Conservation (phyloP, 2,329 filamentous ascomycete genomes). For the Didymella exigua region DNA sequence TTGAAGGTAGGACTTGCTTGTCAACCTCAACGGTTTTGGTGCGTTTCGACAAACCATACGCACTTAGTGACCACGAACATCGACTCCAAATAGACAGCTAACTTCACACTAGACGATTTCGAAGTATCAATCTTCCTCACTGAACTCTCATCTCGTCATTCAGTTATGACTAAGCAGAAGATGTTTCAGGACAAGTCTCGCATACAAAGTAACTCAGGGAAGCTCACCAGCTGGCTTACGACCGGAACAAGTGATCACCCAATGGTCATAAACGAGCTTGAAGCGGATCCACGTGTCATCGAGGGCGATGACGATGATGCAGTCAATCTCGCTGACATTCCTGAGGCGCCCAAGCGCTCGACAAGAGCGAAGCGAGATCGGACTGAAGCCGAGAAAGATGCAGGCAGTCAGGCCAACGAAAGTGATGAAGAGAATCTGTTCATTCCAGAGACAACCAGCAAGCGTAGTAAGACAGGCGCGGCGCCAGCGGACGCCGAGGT, state of each 20-base stretch:
- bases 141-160: slow-evolving; percentile 82
- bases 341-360: slow-evolving; percentile 48
- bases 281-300: slow-evolving; percentile 55
- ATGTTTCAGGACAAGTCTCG: slow-evolving; percentile 59
- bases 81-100: neutral
- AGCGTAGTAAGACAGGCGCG: slow-evolving; percentile 29
- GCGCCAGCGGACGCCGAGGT: slow-evolving; percentile 17
- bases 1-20: slow-evolving; percentile 66
- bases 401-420: slow-evolving; percentile 25
- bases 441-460: slow-evolving; percentile 22
- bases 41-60: neutral
- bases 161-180: slow-evolving; percentile 85
- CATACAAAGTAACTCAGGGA: slow-evolving; percentile 54
- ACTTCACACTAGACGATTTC: slow-evolving; percentile 77
- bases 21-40: neutral
- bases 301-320: slow-evolving; percentile 65
- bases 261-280: slow-evolving; percentile 49
- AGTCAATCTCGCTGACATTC: slow-evolving; percentile 61
- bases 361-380: slow-evolving; percentile 24
- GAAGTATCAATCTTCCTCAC: slow-evolving; percentile 94
- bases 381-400: slow-evolving; percentile 16
- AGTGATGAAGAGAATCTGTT: slow-evolving; percentile 45
- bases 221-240: slow-evolving; percentile 55
- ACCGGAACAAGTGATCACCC: slow-evolving; percentile 50
- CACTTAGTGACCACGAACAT: neutral